A percentile compares a stretch with the other conserved stretches of the same genome.
phyloP scores from a whole-genome alignment of 306 rosid species.

The Sphenostylis stenocarpa region DNA sequence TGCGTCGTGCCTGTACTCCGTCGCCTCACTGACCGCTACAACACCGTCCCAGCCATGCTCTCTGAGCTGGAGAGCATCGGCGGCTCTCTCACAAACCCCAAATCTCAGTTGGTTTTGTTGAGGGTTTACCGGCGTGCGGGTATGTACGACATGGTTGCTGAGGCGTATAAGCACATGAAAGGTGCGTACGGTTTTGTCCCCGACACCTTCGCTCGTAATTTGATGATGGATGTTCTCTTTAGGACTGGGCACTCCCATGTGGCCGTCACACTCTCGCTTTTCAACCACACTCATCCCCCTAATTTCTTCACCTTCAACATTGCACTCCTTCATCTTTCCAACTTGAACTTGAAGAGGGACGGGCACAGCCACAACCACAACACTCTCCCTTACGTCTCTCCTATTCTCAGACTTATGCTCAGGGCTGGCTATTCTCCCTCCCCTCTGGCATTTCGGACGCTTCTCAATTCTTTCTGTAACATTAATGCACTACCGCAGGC shows the following conservation, averaged over 20 bases:
- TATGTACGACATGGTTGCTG: constrained; percentile 46
- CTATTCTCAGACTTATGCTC: constrained; percentile 45
- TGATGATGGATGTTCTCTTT: constrained; percentile 57
- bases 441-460: constrained; percentile 38
- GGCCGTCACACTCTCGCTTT: constrained; percentile 35
- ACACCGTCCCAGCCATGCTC: constrained; percentile 46
- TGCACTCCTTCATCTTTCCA: constrained; percentile 48
- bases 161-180: constrained; percentile 48
- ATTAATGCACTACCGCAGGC: constrained; percentile 44
- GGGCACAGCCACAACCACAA: background rate
- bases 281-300: constrained; percentile 39
- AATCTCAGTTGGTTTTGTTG: constrained; percentile 48
- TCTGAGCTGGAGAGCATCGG: constrained; percentile 48
- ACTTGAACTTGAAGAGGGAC: constrained; percentile 16
- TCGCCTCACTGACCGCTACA: constrained; percentile 36
- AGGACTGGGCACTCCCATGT: constrained; percentile 37
- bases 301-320: constrained; percentile 58
- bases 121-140: constrained; percentile 57
- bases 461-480: constrained; percentile 58
- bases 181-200: constrained; percentile 39
- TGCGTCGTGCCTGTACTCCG: constrained; percentile 41
- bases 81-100: constrained; percentile 38
- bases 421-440: constrained; percentile 46
- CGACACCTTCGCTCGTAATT: constrained; percentile 54
- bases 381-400: background rate